These are phyloP conservation scores for Hygrophoropsis aurantiaca DNA, from an alignment of 768 basidiomycete genomes.

Conservation along the genomic window DNA sequence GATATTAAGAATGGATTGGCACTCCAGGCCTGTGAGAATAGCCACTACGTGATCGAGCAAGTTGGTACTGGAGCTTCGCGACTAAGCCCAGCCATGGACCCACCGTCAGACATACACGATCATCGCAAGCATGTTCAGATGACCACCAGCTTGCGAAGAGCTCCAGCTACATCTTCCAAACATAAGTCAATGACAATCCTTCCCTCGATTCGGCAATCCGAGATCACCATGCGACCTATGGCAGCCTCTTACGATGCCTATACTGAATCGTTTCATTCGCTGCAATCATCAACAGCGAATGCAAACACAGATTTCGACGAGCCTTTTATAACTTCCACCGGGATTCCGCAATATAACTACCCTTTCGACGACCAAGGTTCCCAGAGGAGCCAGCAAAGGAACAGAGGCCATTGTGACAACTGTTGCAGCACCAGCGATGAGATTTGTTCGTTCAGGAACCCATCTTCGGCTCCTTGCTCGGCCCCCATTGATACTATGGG, in stretches of 20 bases:
- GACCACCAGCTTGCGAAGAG: not conserved
- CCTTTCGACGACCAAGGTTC: too few species aligned
- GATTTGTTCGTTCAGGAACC: too few species aligned
- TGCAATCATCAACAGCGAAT: not conserved
- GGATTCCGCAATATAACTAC: not conserved
- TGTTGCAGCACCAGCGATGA: too few species aligned
- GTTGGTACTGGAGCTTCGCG: not conserved
- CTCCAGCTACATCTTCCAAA: not conserved
- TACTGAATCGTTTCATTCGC: not conserved
- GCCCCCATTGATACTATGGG: too few species aligned
- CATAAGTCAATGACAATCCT: not conserved
- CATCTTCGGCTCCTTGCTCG: too few species aligned
- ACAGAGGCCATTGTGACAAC: too few species aligned
- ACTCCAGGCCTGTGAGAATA: conserved; percentile 8
- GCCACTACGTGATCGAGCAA: conserved; percentile 14
- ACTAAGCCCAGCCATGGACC: conserved; percentile 6
- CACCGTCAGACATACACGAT: not conserved
- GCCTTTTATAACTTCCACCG: too few species aligned
- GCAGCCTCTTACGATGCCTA: too few species aligned
- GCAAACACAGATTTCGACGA: not conserved
- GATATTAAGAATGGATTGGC: conserved; percentile 15
- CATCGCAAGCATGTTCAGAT: not conserved
- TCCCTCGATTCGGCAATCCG: too few species aligned
- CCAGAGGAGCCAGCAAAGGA: too few species aligned
- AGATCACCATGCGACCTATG: too few species aligned